Conservation (phyloP, 2,329 filamentous ascomycete species). For the Fusarium avenaceum region DNA sequence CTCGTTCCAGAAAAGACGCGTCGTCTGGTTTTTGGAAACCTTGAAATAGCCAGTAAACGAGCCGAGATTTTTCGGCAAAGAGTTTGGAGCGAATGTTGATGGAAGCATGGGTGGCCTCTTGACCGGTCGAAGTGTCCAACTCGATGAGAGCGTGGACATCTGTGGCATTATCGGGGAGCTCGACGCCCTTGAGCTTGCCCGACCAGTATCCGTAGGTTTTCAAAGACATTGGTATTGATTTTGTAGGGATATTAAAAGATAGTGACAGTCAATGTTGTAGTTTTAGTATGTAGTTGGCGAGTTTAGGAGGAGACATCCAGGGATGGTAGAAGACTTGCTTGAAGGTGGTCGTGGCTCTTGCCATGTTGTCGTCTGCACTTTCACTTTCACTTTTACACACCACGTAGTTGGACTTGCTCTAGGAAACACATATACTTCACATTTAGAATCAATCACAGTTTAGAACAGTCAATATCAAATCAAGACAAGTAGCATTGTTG, state of each 20-base stretch:
- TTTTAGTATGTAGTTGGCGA: too few species aligned
- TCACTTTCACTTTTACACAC: too few species aligned
- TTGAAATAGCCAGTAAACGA: slow-evolving; percentile 10
- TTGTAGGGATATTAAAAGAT: not conserved
- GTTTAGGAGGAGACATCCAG: too few species aligned
- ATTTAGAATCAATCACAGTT: not conserved
- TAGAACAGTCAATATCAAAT: not conserved
- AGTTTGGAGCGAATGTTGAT: slow-evolving; percentile 1
- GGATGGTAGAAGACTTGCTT: too few species aligned
- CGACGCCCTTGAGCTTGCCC: slow-evolving; percentile 4
- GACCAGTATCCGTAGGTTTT: slow-evolving; percentile 5
- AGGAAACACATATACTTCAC: not conserved
- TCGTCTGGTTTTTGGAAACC: not conserved
- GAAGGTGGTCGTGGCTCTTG: too few species aligned
- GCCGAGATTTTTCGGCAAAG: not conserved
- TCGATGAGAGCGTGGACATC: not conserved
- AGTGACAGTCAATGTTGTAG: not conserved
- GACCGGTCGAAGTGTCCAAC: not conserved
- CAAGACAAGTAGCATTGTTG: slow-evolving; percentile 45
- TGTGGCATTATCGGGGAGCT: not conserved
- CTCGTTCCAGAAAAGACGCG: not conserved
- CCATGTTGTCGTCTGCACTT: too few species aligned
- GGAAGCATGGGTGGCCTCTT: not conserved
- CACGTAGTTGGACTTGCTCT: not conserved
- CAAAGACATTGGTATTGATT: slow-evolving; percentile 1